Evolutionary conservation across 805 yeast genomes (phyloP).

Genomic region (Teunomyces tritomae): DNA sequence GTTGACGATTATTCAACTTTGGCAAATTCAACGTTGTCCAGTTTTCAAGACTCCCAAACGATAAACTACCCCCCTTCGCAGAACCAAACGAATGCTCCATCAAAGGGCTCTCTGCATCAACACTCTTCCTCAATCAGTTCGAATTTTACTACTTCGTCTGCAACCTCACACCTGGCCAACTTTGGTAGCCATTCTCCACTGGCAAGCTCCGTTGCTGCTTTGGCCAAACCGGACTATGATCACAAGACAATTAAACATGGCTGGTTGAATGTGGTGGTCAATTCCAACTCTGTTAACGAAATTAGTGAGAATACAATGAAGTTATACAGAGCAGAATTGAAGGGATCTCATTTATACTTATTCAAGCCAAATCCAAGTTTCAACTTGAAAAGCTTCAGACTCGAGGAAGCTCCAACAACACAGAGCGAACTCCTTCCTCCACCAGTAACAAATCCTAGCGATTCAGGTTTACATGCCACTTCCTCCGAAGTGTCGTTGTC

Average conservation of each 20-base stretch:
- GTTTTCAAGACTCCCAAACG: constrained; percentile 4
- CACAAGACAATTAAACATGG: constrained; percentile 24
- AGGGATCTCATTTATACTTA: constrained; percentile 63
- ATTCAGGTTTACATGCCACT: neutral
- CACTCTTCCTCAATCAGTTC: constrained; percentile 7
- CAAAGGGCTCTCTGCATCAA: neutral
- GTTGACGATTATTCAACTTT: constrained; percentile 11
- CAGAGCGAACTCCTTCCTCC: constrained; percentile 1
- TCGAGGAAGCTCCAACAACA: constrained; percentile 8
- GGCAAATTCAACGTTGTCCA: constrained; percentile 4
- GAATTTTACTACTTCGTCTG: constrained; percentile 3
- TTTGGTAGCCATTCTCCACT: constrained; percentile 2
- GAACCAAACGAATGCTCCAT: neutral
- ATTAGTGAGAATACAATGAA: constrained; percentile 38
- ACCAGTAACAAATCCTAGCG: neutral
- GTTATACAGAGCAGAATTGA: constrained; percentile 62
- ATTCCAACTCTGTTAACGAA: constrained; percentile 30
- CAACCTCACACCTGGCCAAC: neutral
- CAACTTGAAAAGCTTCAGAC: constrained; percentile 33
- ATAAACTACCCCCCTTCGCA: neutral
- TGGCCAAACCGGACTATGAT: constrained; percentile 33
- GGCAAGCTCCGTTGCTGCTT: constrained; percentile 14
- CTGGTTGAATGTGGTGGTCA: constrained; percentile 39
- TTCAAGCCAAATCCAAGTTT: constrained; percentile 56
- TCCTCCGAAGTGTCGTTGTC: neutral